Evolutionary conservation across 495 filamentous ascomycete species (phyloP).

Genomic region (Aspergillus steynii): DNA sequence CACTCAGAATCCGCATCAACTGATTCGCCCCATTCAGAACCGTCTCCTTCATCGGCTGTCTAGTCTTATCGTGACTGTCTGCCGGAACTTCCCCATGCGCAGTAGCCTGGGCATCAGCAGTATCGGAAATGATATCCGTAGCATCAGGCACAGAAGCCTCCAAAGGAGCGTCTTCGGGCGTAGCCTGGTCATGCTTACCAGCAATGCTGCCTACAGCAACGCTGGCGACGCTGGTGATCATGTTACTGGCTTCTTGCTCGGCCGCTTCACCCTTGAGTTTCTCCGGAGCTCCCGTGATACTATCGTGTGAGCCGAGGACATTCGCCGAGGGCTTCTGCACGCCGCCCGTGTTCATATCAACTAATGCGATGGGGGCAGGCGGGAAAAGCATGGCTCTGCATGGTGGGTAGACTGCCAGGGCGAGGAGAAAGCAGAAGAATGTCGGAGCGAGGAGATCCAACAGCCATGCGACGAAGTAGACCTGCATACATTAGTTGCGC

Average conservation of each 20-base stretch:
- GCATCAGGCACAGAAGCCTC: slow-evolving; percentile 60
- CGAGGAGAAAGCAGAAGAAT: slow-evolving; percentile 56
- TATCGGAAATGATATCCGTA: slow-evolving; percentile 52
- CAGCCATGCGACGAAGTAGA: slow-evolving; percentile 74
- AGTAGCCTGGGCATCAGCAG: slow-evolving; percentile 59
- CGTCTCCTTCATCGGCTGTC: slow-evolving; percentile 75
- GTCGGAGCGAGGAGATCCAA: slow-evolving; percentile 72
- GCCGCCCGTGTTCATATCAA: slow-evolving; percentile 57
- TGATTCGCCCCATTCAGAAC: slow-evolving; percentile 76
- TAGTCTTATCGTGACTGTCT: slow-evolving; percentile 73
- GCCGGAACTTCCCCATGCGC: slow-evolving; percentile 45
- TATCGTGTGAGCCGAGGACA: slow-evolving; percentile 74
- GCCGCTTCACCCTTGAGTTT: slow-evolving; percentile 84
- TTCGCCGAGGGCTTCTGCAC: slow-evolving; percentile 69
- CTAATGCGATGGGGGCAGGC: slow-evolving; percentile 65
- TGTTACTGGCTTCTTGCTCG: slow-evolving; percentile 80
- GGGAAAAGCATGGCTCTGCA: slow-evolving; percentile 71
- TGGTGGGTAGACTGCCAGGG: slow-evolving; percentile 66
- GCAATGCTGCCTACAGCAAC: slow-evolving; percentile 75
- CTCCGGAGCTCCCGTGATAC: slow-evolving; percentile 78
- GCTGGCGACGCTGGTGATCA: slow-evolving; percentile 72
- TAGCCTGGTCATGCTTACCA: slow-evolving; percentile 65
- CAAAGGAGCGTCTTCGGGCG: slow-evolving; percentile 42
- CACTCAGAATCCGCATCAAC: slow-evolving; percentile 72
- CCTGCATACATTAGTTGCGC: slow-evolving; percentile 32